Percentiles rank a stretch among this genome's conserved stretches.
phyloP scores from a whole-genome alignment of 306 rosid genomes.

The Inga oerstediana region DNA sequence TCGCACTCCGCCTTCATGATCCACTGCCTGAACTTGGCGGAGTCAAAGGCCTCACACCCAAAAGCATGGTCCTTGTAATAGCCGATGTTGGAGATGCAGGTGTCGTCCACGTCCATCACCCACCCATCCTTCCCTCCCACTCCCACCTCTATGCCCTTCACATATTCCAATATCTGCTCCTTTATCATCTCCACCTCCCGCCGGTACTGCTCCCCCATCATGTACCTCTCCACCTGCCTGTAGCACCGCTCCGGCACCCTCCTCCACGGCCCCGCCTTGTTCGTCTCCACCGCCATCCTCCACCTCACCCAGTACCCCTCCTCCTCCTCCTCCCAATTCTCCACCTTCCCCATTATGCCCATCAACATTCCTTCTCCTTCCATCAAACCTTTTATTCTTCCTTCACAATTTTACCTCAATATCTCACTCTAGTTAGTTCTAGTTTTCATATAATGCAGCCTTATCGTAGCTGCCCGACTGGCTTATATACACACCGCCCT shows the following conservation, averaged over 20 bases:
- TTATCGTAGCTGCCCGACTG: neutral
- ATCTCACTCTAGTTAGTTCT: too few species aligned
- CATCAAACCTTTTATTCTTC: too few species aligned
- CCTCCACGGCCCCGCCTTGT: constrained; percentile 39
- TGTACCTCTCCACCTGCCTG: constrained; percentile 50
- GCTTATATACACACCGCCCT: neutral
- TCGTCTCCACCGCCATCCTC: constrained; percentile 61
- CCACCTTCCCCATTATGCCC: constrained; percentile 19
- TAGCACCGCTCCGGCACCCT: constrained; percentile 35
- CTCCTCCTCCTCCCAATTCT: neutral
- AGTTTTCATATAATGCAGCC: too few species aligned
- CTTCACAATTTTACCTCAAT: too few species aligned
- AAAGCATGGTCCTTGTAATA: constrained; percentile 56
- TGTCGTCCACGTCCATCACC: constrained; percentile 82
- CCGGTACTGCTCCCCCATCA: constrained; percentile 63
- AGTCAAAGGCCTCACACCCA: constrained; percentile 86
- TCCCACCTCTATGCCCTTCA: constrained; percentile 24
- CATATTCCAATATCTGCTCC: constrained; percentile 45
- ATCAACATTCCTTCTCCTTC: too few species aligned
- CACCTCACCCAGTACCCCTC: constrained; percentile 53
- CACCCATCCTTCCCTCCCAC: constrained; percentile 60
- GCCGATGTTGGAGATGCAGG: constrained; percentile 71
- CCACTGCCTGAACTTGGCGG: constrained; percentile 70
- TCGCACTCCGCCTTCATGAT: constrained; percentile 60
- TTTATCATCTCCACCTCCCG: constrained; percentile 44